Conservation (phyloP, 2,329 filamentous ascomycete genomes). For the Pyrenophora teres region DNA sequence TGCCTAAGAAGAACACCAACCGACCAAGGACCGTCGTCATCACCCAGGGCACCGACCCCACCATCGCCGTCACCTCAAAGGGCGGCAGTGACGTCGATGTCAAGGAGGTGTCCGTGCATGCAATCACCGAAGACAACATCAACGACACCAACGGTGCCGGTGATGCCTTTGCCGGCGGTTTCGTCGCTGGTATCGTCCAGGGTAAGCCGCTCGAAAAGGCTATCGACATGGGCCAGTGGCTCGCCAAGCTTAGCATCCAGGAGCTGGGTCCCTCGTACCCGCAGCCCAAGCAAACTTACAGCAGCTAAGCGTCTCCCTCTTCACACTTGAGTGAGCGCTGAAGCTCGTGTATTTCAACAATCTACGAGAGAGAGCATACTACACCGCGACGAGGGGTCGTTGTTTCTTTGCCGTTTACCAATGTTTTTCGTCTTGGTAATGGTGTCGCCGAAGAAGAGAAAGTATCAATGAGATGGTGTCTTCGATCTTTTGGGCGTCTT, state of each 20-base stretch:
- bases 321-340: conserved; percentile 32
- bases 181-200: conserved; percentile 85
- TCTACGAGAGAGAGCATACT: conserved; percentile 38
- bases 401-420: conserved; percentile 1
- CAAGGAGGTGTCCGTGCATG: conserved; percentile 79
- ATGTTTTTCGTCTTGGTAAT: background rate
- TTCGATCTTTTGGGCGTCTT: conserved; percentile 4
- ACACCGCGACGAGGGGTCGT: background rate
- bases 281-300: conserved; percentile 49
- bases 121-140: conserved; percentile 77
- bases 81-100: conserved; percentile 67
- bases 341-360: conserved; percentile 50
- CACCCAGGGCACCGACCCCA: conserved; percentile 92
- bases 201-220: conserved; percentile 77
- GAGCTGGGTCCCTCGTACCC: conserved; percentile 88
- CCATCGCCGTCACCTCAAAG: conserved; percentile 76
- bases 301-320: conserved; percentile 36
- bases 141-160: conserved; percentile 96
- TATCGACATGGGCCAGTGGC: conserved; percentile 95
- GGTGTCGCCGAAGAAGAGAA: background rate
- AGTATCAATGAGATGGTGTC: background rate
- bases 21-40: conserved; percentile 85
- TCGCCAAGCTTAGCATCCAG: conserved; percentile 90
- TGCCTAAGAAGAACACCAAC: conserved; percentile 89
- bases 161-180: conserved; percentile 94